Evolutionary conservation across 176 grass and related monocot genomes (phyloP), one percentile per base, ranked within the genome.

Genomic region (Triticum dicoccoides): DNA sequence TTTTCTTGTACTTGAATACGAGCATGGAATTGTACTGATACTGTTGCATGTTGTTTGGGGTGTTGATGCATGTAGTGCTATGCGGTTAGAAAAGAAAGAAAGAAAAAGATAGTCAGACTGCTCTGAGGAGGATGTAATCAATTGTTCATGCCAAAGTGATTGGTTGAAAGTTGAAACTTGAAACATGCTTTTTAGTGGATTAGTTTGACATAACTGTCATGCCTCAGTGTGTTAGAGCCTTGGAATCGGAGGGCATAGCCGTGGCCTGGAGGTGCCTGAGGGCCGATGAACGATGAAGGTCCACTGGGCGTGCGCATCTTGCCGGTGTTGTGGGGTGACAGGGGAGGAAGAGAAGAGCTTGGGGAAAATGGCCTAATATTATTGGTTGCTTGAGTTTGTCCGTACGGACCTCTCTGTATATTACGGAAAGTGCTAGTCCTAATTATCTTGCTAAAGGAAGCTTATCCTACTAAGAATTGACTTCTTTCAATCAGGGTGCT

Each of bases 1-100:
- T 76, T 21, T 44, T 87, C 76, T 27, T 74, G 47, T 67, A 61
- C 24, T 65, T 65, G 6, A 74, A 45, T 89, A 72, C 49, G 80
- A 79, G 35, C 61, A 76, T 65, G 23, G 54, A 81, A 75, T 42
- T 75, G 76, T 44, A 65, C 44, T 84, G 18, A 38, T 68, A 41
- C 37, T 77, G 37, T 38, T 77, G 62, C 21, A 61, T 41, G 58
- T 64, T 49, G 24, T 81, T 52, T 59, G 32, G 23, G 63, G 20
- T 80, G 4, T 83, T 47, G 78, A 45, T 78, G 54, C 59, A 77
- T 61, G 45, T 77, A 61, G 18, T 61, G 11, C 33, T 21, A 59
- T 25, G 11, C 34, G 24, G 77, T 88, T 61, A 47, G 32, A 73
- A 80, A 89, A 30, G 39, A 25, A 72, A 73, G 70, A 73, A 45